Conservation (phyloP, 2,329 filamentous ascomycete species). For the Raffaelea deltoideospora region DNA sequence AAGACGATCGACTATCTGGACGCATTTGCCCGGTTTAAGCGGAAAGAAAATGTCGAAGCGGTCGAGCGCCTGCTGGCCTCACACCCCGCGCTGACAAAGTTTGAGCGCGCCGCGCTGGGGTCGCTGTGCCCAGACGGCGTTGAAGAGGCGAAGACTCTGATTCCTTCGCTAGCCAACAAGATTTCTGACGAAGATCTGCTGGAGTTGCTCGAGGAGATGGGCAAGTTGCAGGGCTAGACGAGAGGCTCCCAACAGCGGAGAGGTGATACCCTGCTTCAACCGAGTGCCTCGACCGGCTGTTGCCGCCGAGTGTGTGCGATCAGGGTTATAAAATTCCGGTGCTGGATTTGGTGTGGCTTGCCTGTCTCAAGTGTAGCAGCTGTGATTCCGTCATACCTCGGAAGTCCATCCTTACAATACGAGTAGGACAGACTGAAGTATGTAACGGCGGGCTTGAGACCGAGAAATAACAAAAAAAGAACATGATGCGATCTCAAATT, state of each 20-base stretch:
- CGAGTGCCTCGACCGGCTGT: no score
- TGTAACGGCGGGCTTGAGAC: no score
- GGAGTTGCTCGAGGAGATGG: constrained; percentile 78
- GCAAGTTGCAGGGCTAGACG: constrained; percentile 48
- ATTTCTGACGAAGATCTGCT: constrained; percentile 81
- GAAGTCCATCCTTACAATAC: no score
- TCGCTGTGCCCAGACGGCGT: constrained; percentile 83
- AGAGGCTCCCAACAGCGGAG: no score
- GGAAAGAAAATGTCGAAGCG: constrained; percentile 87
- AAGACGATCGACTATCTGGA: constrained; percentile 90
- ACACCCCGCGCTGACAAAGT: constrained; percentile 69
- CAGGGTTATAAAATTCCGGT: no score
- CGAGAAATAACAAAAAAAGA: no score
- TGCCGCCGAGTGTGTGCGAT: no score
- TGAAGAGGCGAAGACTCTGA: constrained; percentile 92
- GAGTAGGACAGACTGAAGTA: no score
- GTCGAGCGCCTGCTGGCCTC: constrained; percentile 74
- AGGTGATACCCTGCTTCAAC: not conserved
- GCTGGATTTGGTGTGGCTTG: no score
- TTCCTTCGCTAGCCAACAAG: constrained; percentile 79
- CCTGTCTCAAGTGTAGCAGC: no score
- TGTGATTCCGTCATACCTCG: no score
- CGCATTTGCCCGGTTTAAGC: constrained; percentile 88
- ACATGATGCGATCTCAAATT: no score
- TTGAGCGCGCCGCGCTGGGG: constrained; percentile 84